These are phyloP conservation scores for Alternaria alternata DNA, from an alignment of 2,329 filamentous ascomycete species.

Conservation along the genomic window DNA sequence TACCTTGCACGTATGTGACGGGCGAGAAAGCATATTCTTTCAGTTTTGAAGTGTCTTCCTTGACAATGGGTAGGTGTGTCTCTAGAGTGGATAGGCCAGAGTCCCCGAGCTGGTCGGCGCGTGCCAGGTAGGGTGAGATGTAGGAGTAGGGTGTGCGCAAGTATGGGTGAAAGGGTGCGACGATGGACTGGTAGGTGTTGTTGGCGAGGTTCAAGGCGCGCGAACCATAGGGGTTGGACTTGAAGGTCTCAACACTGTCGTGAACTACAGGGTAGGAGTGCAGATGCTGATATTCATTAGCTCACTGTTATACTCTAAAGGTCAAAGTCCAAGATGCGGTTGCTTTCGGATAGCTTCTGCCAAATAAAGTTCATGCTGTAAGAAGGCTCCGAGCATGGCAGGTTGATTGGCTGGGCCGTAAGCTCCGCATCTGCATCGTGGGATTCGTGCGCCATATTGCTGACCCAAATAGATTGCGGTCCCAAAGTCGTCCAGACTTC, in stretches of 20 bases:
- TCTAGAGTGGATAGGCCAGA: constrained; percentile 48
- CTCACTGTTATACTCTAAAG: neutral
- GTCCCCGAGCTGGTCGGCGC: constrained; percentile 69
- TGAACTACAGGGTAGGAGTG: constrained; percentile 83
- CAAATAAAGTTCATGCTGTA: neutral
- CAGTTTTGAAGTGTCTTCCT: constrained; percentile 58
- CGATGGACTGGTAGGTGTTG: constrained; percentile 77
- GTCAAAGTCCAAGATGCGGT: neutral
- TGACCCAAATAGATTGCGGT: constrained; percentile 19
- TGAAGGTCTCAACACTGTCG: constrained; percentile 80
- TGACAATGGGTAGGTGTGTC: constrained; percentile 54
- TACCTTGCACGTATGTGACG: constrained; percentile 47
- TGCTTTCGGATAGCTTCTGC: neutral
- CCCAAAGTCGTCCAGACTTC: constrained; percentile 6
- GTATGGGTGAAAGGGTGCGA: constrained; percentile 80
- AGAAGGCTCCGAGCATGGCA: constrained; percentile 7
- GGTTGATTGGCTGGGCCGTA: constrained; percentile 19
- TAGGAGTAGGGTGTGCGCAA: constrained; percentile 81
- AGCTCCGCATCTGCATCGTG: constrained; percentile 18
- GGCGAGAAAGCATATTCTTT: constrained; percentile 47
- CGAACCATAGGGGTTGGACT: constrained; percentile 81
- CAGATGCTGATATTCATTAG: constrained; percentile 70
- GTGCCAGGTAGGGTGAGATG: constrained; percentile 83
- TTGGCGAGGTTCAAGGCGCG: constrained; percentile 80
- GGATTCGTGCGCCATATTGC: constrained; percentile 11